Percentiles rank a stretch among this genome's conserved stretches.
Evolutionary conservation across 2,329 filamentous ascomycete species (phyloP).

Genomic region (Neonectria punicea): DNA sequence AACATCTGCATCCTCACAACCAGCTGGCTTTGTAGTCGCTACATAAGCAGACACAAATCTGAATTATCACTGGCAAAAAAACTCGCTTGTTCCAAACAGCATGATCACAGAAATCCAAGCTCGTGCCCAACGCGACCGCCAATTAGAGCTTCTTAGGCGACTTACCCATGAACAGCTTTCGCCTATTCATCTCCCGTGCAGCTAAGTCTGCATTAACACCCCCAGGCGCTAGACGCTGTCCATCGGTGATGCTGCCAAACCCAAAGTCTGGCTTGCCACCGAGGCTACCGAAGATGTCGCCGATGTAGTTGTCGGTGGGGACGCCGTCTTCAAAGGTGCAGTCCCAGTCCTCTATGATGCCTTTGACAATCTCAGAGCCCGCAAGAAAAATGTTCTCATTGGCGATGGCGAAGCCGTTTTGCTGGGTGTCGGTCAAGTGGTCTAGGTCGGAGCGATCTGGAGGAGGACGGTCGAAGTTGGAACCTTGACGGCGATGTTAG

Average conservation of each 20-base stretch:
- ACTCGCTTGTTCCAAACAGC: not conserved
- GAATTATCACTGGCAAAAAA: not conserved
- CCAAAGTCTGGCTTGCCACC: conserved; percentile 75
- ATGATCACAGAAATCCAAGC: not conserved
- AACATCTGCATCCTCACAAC: not conserved
- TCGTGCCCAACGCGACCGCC: not conserved
- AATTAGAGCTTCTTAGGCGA: conserved; percentile 35
- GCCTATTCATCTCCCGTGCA: conserved; percentile 43
- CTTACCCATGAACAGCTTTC: conserved; percentile 38
- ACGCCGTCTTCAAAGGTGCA: conserved; percentile 67
- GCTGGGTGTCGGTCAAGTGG: conserved; percentile 68
- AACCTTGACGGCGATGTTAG: conserved; percentile 51
- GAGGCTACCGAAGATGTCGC: conserved; percentile 76
- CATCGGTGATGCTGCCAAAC: conserved; percentile 58
- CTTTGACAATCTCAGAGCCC: conserved; percentile 72
- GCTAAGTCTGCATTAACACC: conserved; percentile 37
- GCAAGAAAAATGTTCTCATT: conserved; percentile 74
- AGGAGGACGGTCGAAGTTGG: conserved; percentile 77
- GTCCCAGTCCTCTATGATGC: conserved; percentile 71
- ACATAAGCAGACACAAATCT: not conserved
- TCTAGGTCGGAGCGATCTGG: conserved; percentile 64
- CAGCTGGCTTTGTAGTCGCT: not conserved
- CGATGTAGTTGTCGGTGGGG: conserved; percentile 71
- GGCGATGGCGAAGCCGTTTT: conserved; percentile 72
- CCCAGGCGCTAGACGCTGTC: conserved; percentile 44